Base-by-base conservation (phyloP, 441 rosid species). In the Populus tomentosa region DNA sequence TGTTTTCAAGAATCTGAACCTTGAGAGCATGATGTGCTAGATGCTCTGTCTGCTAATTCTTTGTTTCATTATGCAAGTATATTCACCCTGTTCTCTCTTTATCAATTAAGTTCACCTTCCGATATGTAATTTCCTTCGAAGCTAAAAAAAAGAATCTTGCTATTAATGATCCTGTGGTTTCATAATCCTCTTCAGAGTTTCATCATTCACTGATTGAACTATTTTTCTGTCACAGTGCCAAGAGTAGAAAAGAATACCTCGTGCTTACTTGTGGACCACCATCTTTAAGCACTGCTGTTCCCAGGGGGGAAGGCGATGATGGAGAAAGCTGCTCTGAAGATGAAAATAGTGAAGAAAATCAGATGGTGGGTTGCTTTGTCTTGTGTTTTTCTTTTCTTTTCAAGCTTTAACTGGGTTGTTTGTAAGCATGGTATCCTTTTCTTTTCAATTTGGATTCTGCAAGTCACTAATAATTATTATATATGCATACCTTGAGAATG, bases 251-350 rank as follows among this genome's bases (percentile, higher is more conserved):
- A 84, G 97, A 94, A 82, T 94, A 85, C 82, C 86, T 95, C 67
- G 98, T 94, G 71, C 95, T 94, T 77, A 87, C 94, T 24, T 95
- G 98, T 79, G 98, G 97, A 24, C 89, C 90, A 2, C 88, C 92
- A 33, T 89, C 93, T 46, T 0, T 87, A 30, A 80, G 79, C 77
- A 74, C 91, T 21, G 78, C 89, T 0, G 75, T 79, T 76, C 93
- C 90, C 5, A 73, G 77, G 1, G 93, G 89, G 67, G 88, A 92
- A 75, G 89, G 77, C 7, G 90, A 80, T 78, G 84, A 82, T 65
- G 90, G 83, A 71, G 94, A 89, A 68, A 81, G 90, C 85, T 77
- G 85, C 82, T 91, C 94, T 0, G 95, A 90, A 0, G 89, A 88
- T 28, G 95, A 90, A 10, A 80, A 74, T 42, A 86, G 89, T 33